Evolutionary conservation across 2,329 filamentous ascomycete genomes (phyloP).

Genomic region (Sclerotinia glacialis): DNA sequence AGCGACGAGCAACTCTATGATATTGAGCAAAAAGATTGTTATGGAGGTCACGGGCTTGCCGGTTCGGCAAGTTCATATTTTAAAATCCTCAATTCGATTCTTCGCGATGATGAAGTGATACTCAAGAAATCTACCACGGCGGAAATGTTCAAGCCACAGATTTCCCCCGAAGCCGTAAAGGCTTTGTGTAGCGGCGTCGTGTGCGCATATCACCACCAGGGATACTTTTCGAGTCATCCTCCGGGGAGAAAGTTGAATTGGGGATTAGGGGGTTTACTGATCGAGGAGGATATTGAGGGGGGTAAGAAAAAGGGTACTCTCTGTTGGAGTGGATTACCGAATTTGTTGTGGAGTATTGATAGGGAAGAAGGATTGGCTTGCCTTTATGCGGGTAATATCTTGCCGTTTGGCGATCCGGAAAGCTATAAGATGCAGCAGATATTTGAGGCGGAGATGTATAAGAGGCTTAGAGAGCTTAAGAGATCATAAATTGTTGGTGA

Average conservation of each 20-base stretch:
- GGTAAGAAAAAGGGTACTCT: constrained; percentile 43
- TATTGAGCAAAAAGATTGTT: constrained; percentile 6
- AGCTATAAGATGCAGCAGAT: constrained; percentile 41
- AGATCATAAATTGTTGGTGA: neutral
- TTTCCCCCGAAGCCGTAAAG: constrained; percentile 29
- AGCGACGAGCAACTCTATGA: neutral
- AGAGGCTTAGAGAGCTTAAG: neutral
- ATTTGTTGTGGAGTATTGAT: constrained; percentile 47
- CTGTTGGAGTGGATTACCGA: constrained; percentile 47
- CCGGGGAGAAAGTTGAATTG: neutral
- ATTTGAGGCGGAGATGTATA: constrained; percentile 47
- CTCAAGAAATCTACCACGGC: constrained; percentile 1
- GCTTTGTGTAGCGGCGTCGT: constrained; percentile 11
- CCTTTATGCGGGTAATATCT: constrained; percentile 45
- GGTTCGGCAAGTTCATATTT: constrained; percentile 5
- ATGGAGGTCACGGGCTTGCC: constrained; percentile 20
- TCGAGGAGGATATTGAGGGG: constrained; percentile 35
- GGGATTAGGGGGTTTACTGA: constrained; percentile 7
- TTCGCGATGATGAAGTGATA: constrained; percentile 4
- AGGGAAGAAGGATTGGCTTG: constrained; percentile 42
- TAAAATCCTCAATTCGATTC: neutral
- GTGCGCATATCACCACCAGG: constrained; percentile 28
- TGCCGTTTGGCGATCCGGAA: constrained; percentile 44
- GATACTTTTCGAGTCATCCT: constrained; percentile 28
- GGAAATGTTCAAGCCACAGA: constrained; percentile 23